Conservation (phyloP, 2,329 filamentous ascomycete species). For the Botryosphaeria dothidea region DNA sequence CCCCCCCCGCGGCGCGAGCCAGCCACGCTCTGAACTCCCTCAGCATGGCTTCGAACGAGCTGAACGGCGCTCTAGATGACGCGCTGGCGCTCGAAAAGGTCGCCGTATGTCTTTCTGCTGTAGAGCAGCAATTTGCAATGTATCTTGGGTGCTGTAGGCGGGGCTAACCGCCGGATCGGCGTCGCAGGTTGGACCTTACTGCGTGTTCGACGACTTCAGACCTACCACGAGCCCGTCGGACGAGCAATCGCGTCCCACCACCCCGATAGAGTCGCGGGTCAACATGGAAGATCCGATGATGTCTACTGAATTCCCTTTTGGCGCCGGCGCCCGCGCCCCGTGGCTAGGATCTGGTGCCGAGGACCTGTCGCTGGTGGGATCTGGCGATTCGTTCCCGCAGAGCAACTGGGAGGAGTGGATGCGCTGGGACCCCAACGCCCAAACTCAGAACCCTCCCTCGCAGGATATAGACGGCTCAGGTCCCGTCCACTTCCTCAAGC, state of each 20-base stretch:
- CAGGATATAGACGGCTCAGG: slow-evolving; percentile 27
- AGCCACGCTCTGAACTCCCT: not conserved
- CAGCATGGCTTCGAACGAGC: slow-evolving; percentile 28
- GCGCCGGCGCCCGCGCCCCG: slow-evolving; percentile 30
- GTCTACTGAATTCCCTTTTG: slow-evolving; percentile 36
- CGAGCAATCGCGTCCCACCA: slow-evolving; percentile 7
- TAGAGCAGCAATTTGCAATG: not conserved
- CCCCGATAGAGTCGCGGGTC: slow-evolving; percentile 18
- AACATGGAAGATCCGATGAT: slow-evolving; percentile 39
- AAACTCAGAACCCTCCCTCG: slow-evolving; percentile 23
- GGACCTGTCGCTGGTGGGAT: slow-evolving; percentile 33
- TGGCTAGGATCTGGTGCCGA: slow-evolving; percentile 36
- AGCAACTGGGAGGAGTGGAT: slow-evolving; percentile 51
- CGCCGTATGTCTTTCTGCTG: slow-evolving; percentile 34
- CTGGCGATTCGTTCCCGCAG: slow-evolving; percentile 31
- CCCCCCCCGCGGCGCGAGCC: slow-evolving; percentile 7
- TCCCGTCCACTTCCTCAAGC: slow-evolving; percentile 30
- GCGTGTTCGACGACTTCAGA: slow-evolving; percentile 38
- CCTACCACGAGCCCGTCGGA: slow-evolving; percentile 23
- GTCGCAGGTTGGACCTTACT: slow-evolving; percentile 40
- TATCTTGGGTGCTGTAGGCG: not conserved
- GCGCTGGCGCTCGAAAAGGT: slow-evolving; percentile 39
- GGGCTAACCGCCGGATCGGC: slow-evolving; percentile 29
- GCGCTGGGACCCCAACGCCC: slow-evolving; percentile 47
- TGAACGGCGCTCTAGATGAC: slow-evolving; percentile 34